Base-by-base conservation (phyloP, 257 asterid species). In the Ocimum tenuiflorum region DNA sequence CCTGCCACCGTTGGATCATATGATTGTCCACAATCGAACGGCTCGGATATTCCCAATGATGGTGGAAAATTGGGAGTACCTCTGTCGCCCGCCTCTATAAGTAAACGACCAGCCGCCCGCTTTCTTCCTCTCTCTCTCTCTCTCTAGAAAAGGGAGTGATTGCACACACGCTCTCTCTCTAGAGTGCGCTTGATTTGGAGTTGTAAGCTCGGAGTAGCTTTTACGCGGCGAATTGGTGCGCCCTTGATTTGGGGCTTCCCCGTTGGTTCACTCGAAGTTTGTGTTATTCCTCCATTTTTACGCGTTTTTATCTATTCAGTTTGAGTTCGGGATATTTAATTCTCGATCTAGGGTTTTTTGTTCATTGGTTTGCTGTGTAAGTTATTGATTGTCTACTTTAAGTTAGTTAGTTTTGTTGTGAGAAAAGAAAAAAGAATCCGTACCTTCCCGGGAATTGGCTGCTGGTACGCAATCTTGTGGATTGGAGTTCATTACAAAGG, bases 311-410 rank as follows among this genome's bases (percentile, higher is more conserved):
- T 58, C 53, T 48, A 13, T 50, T 52, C 20, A 43, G n/a, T n/a
- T 63, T 27, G 24, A 41, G 77, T 49, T 67, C 19, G 51, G 69
- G n/a, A 46, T 72, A 43, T 39, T 50, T 52, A 43, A 42, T 64
- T 41, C 36, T 53, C 61, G 72, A 79, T 72, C 65, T 79, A 75
- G 81, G 84, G 81, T 79, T 74, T 63, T 38, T 45, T 4, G 33
- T 73, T 57, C 60, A 2, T 47, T 43, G 55, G 18, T 31, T 58
- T 55, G 7, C 3, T 39, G 10, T 35, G 45, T 56, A 42, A 68
- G 59, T 20, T 65, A 52, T 53, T n/a, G 43, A 31, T 47, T 61
- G 9, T 49, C n/a, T 36, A n/a, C 50, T 59, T 49, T 53, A 33
- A 48, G 42, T 65, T 54, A 27, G 11, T 52, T 18, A 11, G 14